These are phyloP conservation scores for Clitoria ternatea DNA, from an alignment of 306 rosid genomes.

Conservation along the genomic window DNA sequence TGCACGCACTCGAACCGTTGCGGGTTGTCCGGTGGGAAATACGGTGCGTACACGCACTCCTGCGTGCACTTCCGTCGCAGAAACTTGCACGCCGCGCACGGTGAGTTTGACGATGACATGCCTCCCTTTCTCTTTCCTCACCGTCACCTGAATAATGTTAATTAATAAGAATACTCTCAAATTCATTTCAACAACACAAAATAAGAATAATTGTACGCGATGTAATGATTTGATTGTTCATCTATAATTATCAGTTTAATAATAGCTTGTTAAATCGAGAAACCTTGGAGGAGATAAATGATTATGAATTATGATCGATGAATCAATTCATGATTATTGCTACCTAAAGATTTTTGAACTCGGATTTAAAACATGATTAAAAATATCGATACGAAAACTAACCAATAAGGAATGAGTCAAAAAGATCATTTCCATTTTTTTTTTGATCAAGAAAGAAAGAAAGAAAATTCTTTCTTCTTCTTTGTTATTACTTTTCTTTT, in stretches of 20 bases:
- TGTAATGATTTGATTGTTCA: too few species aligned
- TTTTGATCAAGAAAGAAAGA: too few species aligned
- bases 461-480: neutral
- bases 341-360: neutral
- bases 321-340: constrained; percentile 9
- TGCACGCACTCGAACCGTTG: constrained; percentile 59
- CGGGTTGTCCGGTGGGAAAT: constrained; percentile 75
- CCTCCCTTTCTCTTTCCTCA: neutral
- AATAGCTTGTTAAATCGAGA: too few species aligned
- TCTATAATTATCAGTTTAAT: too few species aligned
- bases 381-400: too few species aligned
- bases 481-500: neutral
- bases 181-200: neutral
- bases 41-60: constrained; percentile 77
- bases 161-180: neutral
- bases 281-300: neutral
- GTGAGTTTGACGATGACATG: constrained; percentile 47
- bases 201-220: neutral
- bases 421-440: too few species aligned
- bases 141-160: neutral
- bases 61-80: constrained; percentile 69
- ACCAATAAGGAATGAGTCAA: too few species aligned
- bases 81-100: constrained; percentile 79
- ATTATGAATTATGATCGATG: neutral
- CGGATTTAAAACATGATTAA: neutral